These are phyloP conservation scores for Passalora sequoiae DNA, from an alignment of 2,329 filamentous ascomycete genomes.

Conservation along the genomic window DNA sequence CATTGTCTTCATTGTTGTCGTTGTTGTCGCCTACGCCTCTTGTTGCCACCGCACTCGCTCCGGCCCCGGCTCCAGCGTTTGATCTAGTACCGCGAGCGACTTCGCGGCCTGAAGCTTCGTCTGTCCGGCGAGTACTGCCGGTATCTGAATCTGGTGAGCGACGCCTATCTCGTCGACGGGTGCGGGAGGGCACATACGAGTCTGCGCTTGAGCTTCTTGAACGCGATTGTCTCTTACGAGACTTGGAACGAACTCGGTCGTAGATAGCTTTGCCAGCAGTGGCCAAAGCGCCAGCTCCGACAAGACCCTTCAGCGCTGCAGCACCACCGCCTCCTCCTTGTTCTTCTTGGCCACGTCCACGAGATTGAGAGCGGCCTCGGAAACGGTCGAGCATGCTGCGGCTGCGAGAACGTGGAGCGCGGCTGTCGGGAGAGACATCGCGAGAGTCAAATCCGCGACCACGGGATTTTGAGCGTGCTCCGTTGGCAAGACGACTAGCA, in stretches of 20 bases:
- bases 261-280: slow-evolving; percentile 50
- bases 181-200: slow-evolving; percentile 49
- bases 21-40: slow-evolving; percentile 9
- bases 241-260: slow-evolving; percentile 53
- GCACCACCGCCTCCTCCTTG: slow-evolving; percentile 42
- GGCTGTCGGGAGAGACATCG: slow-evolving; percentile 36
- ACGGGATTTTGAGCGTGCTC: slow-evolving; percentile 63
- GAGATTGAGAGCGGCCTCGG: slow-evolving; percentile 49
- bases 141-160: slow-evolving; percentile 39
- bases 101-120: slow-evolving; percentile 29
- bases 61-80: slow-evolving; percentile 36
- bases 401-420: slow-evolving; percentile 57
- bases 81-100: slow-evolving; percentile 39
- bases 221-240: slow-evolving; percentile 44
- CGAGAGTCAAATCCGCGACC: slow-evolving; percentile 26
- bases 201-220: slow-evolving; percentile 46
- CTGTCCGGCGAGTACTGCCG: slow-evolving; percentile 34
- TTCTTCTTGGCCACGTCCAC: slow-evolving; percentile 34
- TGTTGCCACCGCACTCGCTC: slow-evolving; percentile 27
- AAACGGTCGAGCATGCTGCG: slow-evolving; percentile 50
- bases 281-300: slow-evolving; percentile 46
- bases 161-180: slow-evolving; percentile 38
- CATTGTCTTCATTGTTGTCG: slow-evolving; percentile 15
- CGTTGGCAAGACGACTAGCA: slow-evolving; percentile 79
- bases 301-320: slow-evolving; percentile 46